These are phyloP conservation scores for Teunomyces kruisii DNA, from an alignment of 805 yeast species.

Conservation along the genomic window DNA sequence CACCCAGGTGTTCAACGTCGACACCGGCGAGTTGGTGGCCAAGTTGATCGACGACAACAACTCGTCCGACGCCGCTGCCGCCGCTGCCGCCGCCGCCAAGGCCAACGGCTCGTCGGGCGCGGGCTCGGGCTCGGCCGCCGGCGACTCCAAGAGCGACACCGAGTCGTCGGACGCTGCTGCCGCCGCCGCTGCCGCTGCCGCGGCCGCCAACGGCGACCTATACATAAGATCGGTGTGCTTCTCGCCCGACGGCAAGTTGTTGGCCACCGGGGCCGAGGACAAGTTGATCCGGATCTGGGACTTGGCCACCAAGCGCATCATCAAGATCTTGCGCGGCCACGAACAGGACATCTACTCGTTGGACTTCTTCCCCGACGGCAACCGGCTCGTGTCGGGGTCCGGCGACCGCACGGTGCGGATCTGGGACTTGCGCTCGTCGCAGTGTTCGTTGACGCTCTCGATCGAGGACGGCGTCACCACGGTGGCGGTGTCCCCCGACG, in stretches of 20 bases:
- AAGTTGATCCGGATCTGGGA: constrained; percentile 95
- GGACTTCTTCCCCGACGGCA: constrained; percentile 93
- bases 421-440: constrained; percentile 91
- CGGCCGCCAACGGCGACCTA: constrained; percentile 73
- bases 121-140: constrained; percentile 27
- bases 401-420: constrained; percentile 96
- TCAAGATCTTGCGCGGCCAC: constrained; percentile 86
- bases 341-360: constrained; percentile 97
- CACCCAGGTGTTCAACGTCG: constrained; percentile 91
- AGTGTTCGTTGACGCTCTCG: constrained; percentile 81
- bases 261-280: constrained; percentile 94
- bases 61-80: constrained; percentile 37
- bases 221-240: constrained; percentile 95
- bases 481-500: constrained; percentile 95
- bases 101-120: constrained; percentile 9
- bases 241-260: constrained; percentile 87
- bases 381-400: constrained; percentile 89
- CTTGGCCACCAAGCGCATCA: constrained; percentile 77
- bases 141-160: constrained; percentile 24
- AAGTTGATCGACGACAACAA: constrained; percentile 75
- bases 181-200: constrained; percentile 35
- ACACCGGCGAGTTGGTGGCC: constrained; percentile 86
- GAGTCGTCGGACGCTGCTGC: constrained; percentile 16
- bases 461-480: constrained; percentile 99
- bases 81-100: constrained; percentile 31